phyloP scores from a whole-genome alignment of 805 yeast species.

The Candida yuanshanica region DNA sequence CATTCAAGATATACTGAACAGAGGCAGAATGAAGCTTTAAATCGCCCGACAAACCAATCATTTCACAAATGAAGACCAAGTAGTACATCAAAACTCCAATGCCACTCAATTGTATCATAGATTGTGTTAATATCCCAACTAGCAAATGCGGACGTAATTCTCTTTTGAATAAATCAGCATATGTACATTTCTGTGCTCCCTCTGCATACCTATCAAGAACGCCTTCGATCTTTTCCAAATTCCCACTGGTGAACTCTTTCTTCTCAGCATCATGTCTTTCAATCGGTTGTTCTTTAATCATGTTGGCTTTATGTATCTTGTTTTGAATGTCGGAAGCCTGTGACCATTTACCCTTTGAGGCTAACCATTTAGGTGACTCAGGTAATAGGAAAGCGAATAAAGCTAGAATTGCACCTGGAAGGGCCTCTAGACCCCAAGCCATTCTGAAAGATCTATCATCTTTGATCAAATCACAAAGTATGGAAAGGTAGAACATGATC shows the following conservation, averaged over 20 bases:
- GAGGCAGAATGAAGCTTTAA: slow-evolving; percentile 30
- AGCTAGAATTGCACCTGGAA: slow-evolving; percentile 44
- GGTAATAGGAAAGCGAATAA: slow-evolving; percentile 37
- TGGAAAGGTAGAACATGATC: slow-evolving; percentile 46
- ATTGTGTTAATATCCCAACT: slow-evolving; percentile 34
- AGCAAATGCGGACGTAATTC: slow-evolving; percentile 30
- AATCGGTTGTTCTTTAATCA: neutral
- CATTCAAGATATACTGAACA: slow-evolving; percentile 35
- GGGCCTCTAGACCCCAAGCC: slow-evolving; percentile 55
- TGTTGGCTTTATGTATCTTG: slow-evolving; percentile 7
- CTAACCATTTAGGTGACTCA: slow-evolving; percentile 58
- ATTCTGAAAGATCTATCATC: slow-evolving; percentile 52
- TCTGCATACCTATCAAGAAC: slow-evolving; percentile 16
- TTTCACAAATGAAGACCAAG: slow-evolving; percentile 40
- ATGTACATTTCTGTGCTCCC: slow-evolving; percentile 25
- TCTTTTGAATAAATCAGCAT: slow-evolving; percentile 29
- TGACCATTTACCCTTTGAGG: slow-evolving; percentile 30
- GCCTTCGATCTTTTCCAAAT: slow-evolving; percentile 21
- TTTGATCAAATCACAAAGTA: slow-evolving; percentile 37
- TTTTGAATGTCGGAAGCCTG: slow-evolving; percentile 29
- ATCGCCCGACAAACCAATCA: slow-evolving; percentile 38
- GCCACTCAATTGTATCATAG: slow-evolving; percentile 41
- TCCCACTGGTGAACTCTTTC: neutral
- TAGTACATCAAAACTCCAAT: slow-evolving; percentile 39
- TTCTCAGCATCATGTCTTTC: neutral